Base-by-base conservation (phyloP, 306 rosid genomes). In the Trifolium subterraneum region DNA sequence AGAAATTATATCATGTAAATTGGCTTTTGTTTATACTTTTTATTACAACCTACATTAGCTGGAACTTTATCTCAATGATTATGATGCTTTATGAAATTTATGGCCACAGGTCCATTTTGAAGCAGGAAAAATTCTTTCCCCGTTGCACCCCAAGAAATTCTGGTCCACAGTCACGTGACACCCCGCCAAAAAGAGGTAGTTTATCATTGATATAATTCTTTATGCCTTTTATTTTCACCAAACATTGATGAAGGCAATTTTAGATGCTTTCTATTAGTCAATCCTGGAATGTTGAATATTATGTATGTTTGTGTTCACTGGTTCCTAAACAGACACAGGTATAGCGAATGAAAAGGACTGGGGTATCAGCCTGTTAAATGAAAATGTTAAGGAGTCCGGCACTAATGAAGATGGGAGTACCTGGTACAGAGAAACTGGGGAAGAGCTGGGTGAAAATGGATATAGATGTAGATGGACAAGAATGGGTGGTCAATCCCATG, bases 401-500 rank as follows among this genome's bases (percentile, higher is more conserved):
- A 93, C 96, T 41, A 93, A 91, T 80, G 98, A 94, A 80, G 98
- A 94, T 86, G 97, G 93, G 72, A 91, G 96, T 68, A 87, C 91
- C 79, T 94, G 98, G 98, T 90, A 87, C 68, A 81, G 90, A 38
- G 96, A 94, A 84, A 91, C 90, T 67, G 93, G 89, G 61, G 96
- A 91, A 75, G 98, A 94, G 63, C 79, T 89, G 36, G 96, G 89
- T 45, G 85, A 86, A 68, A 94, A 90, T 86, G 98, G 98, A 71
- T 91, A 78, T 87, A 88, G 98, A 94, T 88, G 97, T 84, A 86
- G 98, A 83, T 91, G 98, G 97, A 91, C 98, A 76, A 87, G 91
- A 86, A 91, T 93, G 98, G 95, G 98, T 42, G 98, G 98, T 71
- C 86, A 68, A 68, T 93, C 89, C 23, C 68, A 80, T 55, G 97